phyloP scores from a whole-genome alignment of 768 basidiomycete species.

The Tricholoma furcatifolium region DNA sequence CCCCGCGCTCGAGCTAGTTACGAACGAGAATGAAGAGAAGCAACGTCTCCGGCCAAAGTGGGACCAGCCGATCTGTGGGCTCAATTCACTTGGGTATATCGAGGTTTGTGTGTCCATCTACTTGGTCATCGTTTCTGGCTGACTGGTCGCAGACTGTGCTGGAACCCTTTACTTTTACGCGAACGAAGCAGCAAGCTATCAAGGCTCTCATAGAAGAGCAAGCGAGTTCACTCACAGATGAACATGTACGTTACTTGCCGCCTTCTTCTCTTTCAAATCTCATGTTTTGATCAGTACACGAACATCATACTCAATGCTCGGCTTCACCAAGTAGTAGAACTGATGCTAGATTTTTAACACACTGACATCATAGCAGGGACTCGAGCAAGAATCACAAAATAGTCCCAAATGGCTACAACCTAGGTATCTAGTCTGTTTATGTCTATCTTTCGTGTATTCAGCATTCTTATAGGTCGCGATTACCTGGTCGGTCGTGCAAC shows the following conservation, averaged over 20 bases:
- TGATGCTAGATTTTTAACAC: constrained; percentile 11
- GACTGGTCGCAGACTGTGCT: constrained; percentile 52
- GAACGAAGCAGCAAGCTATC: constrained; percentile 55
- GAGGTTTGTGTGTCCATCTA: constrained; percentile 47
- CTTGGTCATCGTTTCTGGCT: not conserved
- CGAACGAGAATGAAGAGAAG: too few relatives aligned
- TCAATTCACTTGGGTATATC: constrained; percentile 85
- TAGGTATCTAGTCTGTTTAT: constrained; percentile 25
- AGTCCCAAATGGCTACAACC: constrained; percentile 75
- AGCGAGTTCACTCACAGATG: constrained; percentile 65
- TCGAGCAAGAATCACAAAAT: constrained; percentile 72
- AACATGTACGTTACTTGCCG: constrained; percentile 76
- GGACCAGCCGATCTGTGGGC: constrained; percentile 80
- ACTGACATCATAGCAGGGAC: constrained; percentile 31
- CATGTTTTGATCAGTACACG: constrained; percentile 33
- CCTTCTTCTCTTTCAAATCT: not conserved
- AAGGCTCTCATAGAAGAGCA: constrained; percentile 59
- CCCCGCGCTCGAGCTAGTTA: too few relatives aligned
- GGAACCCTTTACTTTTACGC: constrained; percentile 68
- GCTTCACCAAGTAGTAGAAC: constrained; percentile 43
- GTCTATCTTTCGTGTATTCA: not conserved
- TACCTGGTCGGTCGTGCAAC: constrained; percentile 69
- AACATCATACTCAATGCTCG: constrained; percentile 56
- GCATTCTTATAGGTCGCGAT: constrained; percentile 54
- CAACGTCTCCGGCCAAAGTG: constrained; percentile 56